Base-by-base conservation (phyloP, 306 rosid species). In the Morella rubra region DNA sequence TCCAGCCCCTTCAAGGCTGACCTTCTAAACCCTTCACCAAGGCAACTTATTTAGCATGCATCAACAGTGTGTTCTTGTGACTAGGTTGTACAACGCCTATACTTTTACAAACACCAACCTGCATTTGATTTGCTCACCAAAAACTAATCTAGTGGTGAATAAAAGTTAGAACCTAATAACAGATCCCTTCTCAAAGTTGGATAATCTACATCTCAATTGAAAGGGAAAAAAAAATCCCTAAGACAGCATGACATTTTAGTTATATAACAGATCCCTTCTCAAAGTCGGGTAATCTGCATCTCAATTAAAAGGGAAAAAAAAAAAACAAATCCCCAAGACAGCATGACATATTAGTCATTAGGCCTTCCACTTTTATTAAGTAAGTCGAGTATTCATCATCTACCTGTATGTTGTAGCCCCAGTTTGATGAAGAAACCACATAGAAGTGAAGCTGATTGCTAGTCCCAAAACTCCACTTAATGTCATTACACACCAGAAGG, bases 341-440 rank as follows among this genome's bases (percentile, higher is more conserved):
- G 40, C 15, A 16, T 64, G 40, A 40, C 47, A 64, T 64, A 64
- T 62, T 61, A 32, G 44, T 44, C 27, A 19, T 58, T 37, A 11
- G 4, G 14, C 8, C 3, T 56, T 19, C n/a, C 54, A 37, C 24
- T 72, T 16, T 16, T 65, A 51, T 50, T 37, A 6, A 0, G 32
- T 0, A 5, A 18, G 20, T 20, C 24, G 60, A 37, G n/a, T 76
- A 61, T 78, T 71, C 24, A 56, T 60, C 2, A 77, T 72, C 74
- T 64, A 96, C 99, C 98, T 92, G 89, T 96, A 96, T 20, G 99
- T 96, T 58, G 99, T 92, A 64, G 99, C 99, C 71, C 99, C 90
- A 8, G 99, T 96, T 83, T 96, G 97, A 85, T 89, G 98, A 87
- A 92, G 98, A 89, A 96, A 96, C 99, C 99, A 92, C 99, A 96